These are phyloP conservation scores for Geranium incanum DNA, from an alignment of 441 rosid species.

Conservation along the genomic window DNA sequence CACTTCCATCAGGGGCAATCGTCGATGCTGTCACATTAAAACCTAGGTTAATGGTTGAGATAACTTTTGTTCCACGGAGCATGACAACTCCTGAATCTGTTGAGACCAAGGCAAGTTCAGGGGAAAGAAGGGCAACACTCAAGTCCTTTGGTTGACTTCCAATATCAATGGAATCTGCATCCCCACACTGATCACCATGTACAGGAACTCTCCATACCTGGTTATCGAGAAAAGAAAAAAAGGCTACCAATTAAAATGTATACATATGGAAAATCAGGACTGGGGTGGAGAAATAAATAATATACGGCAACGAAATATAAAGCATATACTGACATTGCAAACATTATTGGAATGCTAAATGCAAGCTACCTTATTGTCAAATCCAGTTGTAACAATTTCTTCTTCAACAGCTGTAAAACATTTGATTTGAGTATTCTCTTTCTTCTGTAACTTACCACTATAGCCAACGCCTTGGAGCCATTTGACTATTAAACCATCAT, in stretches of 20 bases:
- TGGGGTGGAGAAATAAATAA: neutral
- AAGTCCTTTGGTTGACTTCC: constrained; percentile 84
- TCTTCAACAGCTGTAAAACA: constrained; percentile 74
- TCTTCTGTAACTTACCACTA: constrained; percentile 61
- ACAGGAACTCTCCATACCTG: constrained; percentile 70
- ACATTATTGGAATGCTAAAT: neutral
- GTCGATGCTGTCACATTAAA: constrained; percentile 76
- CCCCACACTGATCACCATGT: constrained; percentile 62
- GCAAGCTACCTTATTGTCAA: constrained; percentile 66
- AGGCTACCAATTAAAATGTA: neutral
- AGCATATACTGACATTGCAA: neutral
- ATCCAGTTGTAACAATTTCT: constrained; percentile 79
- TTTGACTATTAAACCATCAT: constrained; percentile 80
- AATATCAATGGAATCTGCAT: constrained; percentile 55
- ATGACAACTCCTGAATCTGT: constrained; percentile 74
- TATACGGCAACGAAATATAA: neutral
- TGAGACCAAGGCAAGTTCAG: constrained; percentile 61
- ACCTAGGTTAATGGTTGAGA: constrained; percentile 65
- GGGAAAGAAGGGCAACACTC: constrained; percentile 59
- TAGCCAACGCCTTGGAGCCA: constrained; percentile 86
- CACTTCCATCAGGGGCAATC: constrained; percentile 78
- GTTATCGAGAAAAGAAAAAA: constrained; percentile 15
- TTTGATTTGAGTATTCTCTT: constrained; percentile 73
- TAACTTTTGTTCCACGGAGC: constrained; percentile 54
- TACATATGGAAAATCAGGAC: neutral